Conservation (phyloP, 495 filamentous ascomycete genomes). For the Schizothecium vesticola region DNA sequence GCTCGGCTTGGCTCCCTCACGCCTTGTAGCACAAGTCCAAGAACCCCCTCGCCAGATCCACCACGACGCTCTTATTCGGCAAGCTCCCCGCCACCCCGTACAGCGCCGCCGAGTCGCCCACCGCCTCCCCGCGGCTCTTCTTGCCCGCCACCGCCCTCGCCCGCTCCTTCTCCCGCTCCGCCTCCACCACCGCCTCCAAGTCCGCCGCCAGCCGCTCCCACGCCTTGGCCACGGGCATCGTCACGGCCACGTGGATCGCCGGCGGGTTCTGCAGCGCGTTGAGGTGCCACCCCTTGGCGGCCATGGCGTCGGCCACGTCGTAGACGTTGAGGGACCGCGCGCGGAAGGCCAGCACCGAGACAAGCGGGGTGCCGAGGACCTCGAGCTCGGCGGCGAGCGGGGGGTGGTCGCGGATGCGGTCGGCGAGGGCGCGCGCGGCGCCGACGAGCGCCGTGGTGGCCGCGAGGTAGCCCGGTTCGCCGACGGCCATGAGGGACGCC, state of each 20-base stretch:
- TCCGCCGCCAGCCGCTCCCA: constrained; percentile 76
- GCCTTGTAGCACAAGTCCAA: constrained; percentile 95
- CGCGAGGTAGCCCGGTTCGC: constrained; percentile 82
- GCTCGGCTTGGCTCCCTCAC: constrained; percentile 25
- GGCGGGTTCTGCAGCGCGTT: constrained; percentile 89
- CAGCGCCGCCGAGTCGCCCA: constrained; percentile 75
- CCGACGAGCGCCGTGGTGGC: constrained; percentile 85
- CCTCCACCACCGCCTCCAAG: constrained; percentile 70
- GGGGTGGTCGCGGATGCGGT: constrained; percentile 62
- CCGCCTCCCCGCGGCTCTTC: constrained; percentile 47
- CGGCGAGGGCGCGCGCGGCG: constrained; percentile 74
- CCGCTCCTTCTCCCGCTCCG: constrained; percentile 63
- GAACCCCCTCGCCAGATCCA: constrained; percentile 84
- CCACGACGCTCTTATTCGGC: constrained; percentile 92
- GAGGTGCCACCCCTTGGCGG: constrained; percentile 82
- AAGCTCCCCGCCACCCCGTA: constrained; percentile 95
- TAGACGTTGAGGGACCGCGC: constrained; percentile 75
- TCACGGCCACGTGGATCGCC: constrained; percentile 96
- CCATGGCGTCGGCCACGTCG: constrained; percentile 83
- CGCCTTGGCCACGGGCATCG: constrained; percentile 71
- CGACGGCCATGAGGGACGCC: constrained; percentile 81
- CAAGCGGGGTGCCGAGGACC: constrained; percentile 78
- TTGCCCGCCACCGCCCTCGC: constrained; percentile 67
- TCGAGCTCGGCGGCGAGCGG: constrained; percentile 64
- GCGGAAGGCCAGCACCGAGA: constrained; percentile 84